Evolutionary conservation across 345 rosid species (phyloP).

Genomic region (Melaleuca alternifolia): DNA sequence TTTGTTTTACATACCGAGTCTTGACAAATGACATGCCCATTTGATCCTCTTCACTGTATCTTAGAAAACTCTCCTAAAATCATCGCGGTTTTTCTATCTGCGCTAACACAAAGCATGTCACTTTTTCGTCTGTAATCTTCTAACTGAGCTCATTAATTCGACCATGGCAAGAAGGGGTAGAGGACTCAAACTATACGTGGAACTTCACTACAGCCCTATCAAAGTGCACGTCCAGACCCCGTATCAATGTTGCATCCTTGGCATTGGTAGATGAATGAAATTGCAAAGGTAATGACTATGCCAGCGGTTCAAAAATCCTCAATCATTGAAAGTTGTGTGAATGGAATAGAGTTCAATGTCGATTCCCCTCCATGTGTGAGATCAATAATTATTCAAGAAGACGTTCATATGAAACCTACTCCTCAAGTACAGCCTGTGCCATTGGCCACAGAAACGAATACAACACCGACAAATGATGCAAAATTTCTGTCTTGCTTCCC

Average conservation of each 20-base stretch:
- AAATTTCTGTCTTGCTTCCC: neutral
- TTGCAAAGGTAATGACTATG: neutral
- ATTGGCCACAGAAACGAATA: neutral
- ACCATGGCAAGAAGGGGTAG: neutral
- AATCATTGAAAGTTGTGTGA: neutral
- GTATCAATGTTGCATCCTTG: neutral
- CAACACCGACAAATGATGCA: slow-evolving; percentile 8
- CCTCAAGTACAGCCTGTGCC: slow-evolving; percentile 7
- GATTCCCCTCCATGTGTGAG: neutral
- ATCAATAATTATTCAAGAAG: neutral
- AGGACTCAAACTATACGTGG: neutral
- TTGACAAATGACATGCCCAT: neutral
- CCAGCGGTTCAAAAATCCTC: neutral
- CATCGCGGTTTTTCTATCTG: neutral
- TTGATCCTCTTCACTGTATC: neutral
- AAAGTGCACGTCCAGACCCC: neutral
- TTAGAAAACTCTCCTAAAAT: neutral
- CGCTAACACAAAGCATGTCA: neutral
- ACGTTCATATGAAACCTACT: neutral
- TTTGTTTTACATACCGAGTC: neutral
- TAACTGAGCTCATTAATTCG: neutral
- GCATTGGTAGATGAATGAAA: neutral
- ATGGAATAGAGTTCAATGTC: neutral
- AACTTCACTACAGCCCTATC: neutral
- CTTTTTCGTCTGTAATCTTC: neutral